Evolutionary conservation across 352 stramenopile species (phyloP).

Genomic region (Aphanomyces astaci): DNA sequence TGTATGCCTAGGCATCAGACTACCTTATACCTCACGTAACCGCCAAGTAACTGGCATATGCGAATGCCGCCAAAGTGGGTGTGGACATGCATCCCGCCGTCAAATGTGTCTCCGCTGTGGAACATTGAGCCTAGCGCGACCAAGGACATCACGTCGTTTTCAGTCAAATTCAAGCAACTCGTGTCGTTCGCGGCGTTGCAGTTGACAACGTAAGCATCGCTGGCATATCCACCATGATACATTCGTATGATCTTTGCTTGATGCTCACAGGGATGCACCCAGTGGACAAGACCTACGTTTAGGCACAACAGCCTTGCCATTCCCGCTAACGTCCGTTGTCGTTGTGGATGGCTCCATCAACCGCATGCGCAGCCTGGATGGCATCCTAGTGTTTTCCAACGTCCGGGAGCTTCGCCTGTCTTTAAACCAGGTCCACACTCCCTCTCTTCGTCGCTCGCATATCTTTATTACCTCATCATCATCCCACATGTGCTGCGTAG

Average conservation of each 20-base stretch:
- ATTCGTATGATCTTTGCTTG: background rate
- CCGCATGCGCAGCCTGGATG: background rate
- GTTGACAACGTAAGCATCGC: background rate
- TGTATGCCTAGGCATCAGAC: too few species aligned
- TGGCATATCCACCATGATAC: too few species aligned
- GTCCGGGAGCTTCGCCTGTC: background rate
- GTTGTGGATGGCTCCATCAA: constrained; percentile 14
- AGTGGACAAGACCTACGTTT: too few species aligned
- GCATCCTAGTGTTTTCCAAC: constrained; percentile 1
- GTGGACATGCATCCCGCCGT: background rate
- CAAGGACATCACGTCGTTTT: background rate
- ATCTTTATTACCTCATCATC: too few species aligned
- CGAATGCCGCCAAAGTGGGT: background rate
- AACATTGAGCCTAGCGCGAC: background rate
- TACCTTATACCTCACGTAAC: too few species aligned
- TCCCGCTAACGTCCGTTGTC: background rate
- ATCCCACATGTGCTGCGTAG: too few species aligned
- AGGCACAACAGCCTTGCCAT: background rate
- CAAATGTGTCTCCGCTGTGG: background rate
- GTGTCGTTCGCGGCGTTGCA: background rate
- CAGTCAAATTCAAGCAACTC: constrained; percentile 10
- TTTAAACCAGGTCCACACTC: constrained; percentile 12
- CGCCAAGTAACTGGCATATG: background rate
- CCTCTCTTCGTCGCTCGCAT: too few species aligned
- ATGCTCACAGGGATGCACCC: background rate